Percentiles rank a stretch among this genome's conserved stretches.
phyloP scores from a whole-genome alignment of 1,284 basidiomycete species.

The Laetiporus sulphureus region DNA sequence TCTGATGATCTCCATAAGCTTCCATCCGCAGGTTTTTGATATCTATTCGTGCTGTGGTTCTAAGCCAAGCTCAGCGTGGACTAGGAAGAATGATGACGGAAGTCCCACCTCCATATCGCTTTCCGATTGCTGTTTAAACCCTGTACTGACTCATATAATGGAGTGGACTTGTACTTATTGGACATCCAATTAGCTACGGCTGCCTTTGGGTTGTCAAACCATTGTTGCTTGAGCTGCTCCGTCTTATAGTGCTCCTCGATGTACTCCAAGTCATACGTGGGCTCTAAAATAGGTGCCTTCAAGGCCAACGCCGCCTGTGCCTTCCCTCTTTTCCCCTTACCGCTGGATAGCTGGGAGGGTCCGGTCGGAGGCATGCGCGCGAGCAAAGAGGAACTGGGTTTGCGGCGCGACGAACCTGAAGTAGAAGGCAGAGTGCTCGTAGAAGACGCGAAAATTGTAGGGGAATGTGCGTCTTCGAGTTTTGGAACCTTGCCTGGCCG shows the following conservation, averaged over 20 bases:
- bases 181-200: slow-evolving; percentile 33
- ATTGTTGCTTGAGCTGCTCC: slow-evolving; percentile 25
- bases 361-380: slow-evolving; percentile 9
- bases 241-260: slow-evolving; percentile 22
- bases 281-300: slow-evolving; percentile 15
- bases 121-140: slow-evolving; percentile 10
- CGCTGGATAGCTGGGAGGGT: slow-evolving; percentile 8
- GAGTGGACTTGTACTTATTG: slow-evolving; percentile 7
- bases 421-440: slow-evolving; percentile 10
- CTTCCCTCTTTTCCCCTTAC: slow-evolving; percentile 13
- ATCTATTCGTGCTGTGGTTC: slow-evolving; percentile 41
- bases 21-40: slow-evolving; percentile 36
- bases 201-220: slow-evolving; percentile 37
- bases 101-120: slow-evolving; percentile 13
- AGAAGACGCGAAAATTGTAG: slow-evolving; percentile 5
- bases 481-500: slow-evolving; percentile 20
- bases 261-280: slow-evolving; percentile 24
- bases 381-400: slow-evolving; percentile 15
- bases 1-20: slow-evolving; percentile 58
- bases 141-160: slow-evolving; percentile 13
- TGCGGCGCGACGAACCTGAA: slow-evolving; percentile 11
- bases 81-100: not conserved
- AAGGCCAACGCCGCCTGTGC: slow-evolving; percentile 4
- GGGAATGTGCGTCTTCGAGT: slow-evolving; percentile 8
- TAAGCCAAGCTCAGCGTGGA: slow-evolving; percentile 19